These are phyloP conservation scores for Neurospora hispaniola DNA, from an alignment of 495 filamentous ascomycete genomes.

Conservation along the genomic window DNA sequence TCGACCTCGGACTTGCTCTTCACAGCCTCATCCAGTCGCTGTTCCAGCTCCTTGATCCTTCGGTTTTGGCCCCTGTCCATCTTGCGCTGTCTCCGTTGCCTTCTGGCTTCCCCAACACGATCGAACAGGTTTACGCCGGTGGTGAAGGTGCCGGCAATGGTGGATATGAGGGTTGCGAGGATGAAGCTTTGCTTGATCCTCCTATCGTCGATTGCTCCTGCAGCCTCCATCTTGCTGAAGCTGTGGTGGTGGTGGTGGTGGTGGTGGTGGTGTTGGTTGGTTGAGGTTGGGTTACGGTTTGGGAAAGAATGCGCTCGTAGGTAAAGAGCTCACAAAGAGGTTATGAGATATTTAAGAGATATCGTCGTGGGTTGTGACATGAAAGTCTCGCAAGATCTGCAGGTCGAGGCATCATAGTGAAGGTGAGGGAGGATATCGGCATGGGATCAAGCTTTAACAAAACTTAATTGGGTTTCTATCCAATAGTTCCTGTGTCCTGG, in stretches of 20 bases:
- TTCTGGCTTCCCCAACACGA: constrained; percentile 22
- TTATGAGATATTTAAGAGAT: not conserved
- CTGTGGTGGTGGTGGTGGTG: not conserved
- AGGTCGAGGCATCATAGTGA: not conserved
- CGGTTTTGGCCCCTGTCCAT: constrained; percentile 22
- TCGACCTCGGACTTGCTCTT: constrained; percentile 10
- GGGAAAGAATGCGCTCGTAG: not conserved
- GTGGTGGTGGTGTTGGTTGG: not conserved
- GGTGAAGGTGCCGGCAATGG: constrained; percentile 28
- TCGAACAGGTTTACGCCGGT: constrained; percentile 28
- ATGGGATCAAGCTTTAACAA: not conserved
- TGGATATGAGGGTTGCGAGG: constrained; percentile 27
- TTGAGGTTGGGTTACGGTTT: not conserved
- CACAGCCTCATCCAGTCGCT: constrained; percentile 20
- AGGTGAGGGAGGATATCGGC: not conserved
- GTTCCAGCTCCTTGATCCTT: constrained; percentile 26
- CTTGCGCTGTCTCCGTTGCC: constrained; percentile 23
- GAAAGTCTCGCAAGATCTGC: not conserved
- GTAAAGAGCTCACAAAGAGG: not conserved
- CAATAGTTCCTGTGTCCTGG: not conserved
- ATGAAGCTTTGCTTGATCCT: constrained; percentile 24
- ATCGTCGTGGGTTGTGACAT: not conserved
- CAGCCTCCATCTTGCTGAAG: constrained; percentile 40
- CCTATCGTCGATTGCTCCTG: constrained; percentile 47
- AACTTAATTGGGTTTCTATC: not conserved